Conservation (phyloP, 176 grass and related monocot genomes). For the Oryza glaberrima region DNA sequence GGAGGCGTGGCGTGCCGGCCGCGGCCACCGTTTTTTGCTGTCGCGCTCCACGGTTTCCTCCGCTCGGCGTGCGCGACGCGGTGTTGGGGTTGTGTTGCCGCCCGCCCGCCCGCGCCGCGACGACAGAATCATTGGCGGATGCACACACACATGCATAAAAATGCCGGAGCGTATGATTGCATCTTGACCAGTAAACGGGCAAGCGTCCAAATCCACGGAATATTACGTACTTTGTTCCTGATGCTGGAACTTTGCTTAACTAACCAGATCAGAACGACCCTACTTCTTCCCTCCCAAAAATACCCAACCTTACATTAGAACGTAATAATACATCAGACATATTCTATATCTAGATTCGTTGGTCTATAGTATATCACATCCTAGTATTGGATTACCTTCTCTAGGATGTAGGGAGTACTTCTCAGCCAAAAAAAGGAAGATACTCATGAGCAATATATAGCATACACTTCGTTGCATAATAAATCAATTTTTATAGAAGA, state of each 20-base stretch:
- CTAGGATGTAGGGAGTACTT: no score
- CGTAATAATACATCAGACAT: no score
- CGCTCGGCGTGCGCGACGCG: conserved; percentile 1
- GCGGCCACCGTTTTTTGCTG: neutral
- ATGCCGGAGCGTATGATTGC: neutral
- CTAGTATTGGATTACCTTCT: no score
- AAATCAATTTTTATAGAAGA: no score
- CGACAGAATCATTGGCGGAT: neutral
- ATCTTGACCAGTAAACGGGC: neutral
- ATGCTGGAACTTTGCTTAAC: conserved; percentile 10
- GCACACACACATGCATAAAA: neutral
- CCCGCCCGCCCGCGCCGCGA: neutral
- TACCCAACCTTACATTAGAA: no score
- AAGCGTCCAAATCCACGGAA: neutral
- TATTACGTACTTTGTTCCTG: neutral
- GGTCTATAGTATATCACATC: no score
- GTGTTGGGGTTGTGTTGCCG: neutral
- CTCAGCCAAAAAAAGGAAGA: no score
- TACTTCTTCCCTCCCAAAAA: neutral
- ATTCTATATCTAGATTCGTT: no score
- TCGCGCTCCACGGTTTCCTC: neutral
- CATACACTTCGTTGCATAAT: no score
- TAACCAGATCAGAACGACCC: neutral
- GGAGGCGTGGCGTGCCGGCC: no score
- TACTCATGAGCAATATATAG: no score